phyloP scores from a whole-genome alignment of 2,329 filamentous ascomycete species.

The Fonsecaea pedrosoi region DNA sequence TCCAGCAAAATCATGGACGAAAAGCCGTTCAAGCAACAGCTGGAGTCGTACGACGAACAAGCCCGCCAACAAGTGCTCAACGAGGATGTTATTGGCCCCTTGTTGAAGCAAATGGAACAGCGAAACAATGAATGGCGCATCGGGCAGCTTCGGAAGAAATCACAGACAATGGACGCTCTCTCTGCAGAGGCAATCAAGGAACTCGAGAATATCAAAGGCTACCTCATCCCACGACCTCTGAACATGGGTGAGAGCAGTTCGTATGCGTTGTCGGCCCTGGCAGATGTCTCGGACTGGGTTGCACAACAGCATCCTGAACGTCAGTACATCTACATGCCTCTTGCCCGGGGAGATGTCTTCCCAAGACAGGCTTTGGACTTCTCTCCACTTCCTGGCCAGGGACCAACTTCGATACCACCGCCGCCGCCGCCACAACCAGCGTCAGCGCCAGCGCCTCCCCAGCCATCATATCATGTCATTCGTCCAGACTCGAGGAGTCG shows the following conservation, averaged over 20 bases:
- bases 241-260: slow-evolving; percentile 24
- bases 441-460: slow-evolving; percentile 5
- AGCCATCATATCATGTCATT: slow-evolving; percentile 5
- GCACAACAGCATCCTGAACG: slow-evolving; percentile 25
- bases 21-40: slow-evolving; percentile 36
- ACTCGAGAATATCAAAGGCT: slow-evolving; percentile 31
- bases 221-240: slow-evolving; percentile 28
- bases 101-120: slow-evolving; percentile 34
- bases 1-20: slow-evolving; percentile 39
- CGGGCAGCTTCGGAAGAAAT: slow-evolving; percentile 25
- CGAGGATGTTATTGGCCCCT: slow-evolving; percentile 38
- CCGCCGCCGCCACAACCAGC: slow-evolving; percentile 9
- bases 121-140: slow-evolving; percentile 31
- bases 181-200: slow-evolving; percentile 32
- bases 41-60: slow-evolving; percentile 36
- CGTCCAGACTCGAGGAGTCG: slow-evolving; percentile 16
- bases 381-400: slow-evolving; percentile 23
- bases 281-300: slow-evolving; percentile 37
- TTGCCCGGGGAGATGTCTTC: slow-evolving; percentile 29
- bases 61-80: slow-evolving; percentile 38
- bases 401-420: slow-evolving; percentile 3
- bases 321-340: slow-evolving; percentile 30
- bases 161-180: slow-evolving; percentile 33
- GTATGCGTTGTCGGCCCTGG: slow-evolving; percentile 37
- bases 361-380: slow-evolving; percentile 25